Evolutionary conservation across 2,329 filamentous ascomycete species (phyloP).

Genomic region (Cordyceps tenuipes): DNA sequence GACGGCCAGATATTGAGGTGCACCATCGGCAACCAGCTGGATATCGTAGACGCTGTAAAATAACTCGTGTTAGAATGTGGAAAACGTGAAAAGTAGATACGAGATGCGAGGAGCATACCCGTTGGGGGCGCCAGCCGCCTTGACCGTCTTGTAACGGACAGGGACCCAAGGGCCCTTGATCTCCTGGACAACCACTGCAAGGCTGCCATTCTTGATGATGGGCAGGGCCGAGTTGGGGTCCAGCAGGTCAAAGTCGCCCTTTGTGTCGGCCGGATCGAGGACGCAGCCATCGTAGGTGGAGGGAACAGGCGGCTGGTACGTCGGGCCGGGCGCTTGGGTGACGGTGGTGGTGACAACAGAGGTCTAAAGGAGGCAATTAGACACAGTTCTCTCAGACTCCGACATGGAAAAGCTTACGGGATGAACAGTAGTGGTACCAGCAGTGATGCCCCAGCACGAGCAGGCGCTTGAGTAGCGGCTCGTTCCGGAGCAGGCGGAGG

Average conservation of each 20-base stretch:
- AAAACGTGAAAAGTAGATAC: neutral
- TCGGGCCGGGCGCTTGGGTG: neutral
- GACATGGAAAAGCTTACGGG: neutral
- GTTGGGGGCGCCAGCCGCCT: neutral
- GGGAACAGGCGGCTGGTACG: neutral
- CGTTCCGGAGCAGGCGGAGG: conserved; percentile 16
- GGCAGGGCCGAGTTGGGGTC: neutral
- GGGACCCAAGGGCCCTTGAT: conserved; percentile 1
- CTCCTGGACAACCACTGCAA: conserved; percentile 7
- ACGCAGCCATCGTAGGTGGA: neutral
- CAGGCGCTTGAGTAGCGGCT: conserved; percentile 20
- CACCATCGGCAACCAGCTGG: neutral
- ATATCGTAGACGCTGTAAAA: neutral
- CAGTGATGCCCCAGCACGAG: conserved; percentile 20
- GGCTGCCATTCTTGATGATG: neutral
- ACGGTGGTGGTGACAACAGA: conserved; percentile 1
- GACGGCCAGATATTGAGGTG: neutral
- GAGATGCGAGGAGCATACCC: neutral
- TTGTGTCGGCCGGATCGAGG: neutral
- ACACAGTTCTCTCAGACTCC: neutral
- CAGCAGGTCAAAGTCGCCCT: neutral
- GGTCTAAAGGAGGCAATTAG: neutral
- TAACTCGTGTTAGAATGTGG: neutral
- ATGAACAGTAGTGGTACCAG: conserved; percentile 13
- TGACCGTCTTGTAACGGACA: conserved; percentile 7